phyloP scores from a whole-genome alignment of 257 asterid genomes.

The Prunella vulgaris region DNA sequence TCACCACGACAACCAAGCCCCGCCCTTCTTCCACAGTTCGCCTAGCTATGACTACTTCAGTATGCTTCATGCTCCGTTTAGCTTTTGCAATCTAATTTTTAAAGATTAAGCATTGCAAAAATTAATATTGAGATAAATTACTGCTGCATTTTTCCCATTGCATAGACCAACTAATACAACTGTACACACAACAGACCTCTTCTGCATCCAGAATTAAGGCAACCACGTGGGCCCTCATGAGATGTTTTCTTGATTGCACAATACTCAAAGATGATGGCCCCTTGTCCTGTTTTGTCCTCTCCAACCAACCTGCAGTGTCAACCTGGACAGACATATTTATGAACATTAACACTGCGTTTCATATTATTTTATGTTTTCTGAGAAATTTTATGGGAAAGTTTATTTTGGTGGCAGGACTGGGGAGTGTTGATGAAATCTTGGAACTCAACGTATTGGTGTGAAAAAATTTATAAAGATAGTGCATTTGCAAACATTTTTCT shows the following conservation, averaged over 20 bases:
- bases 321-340: constrained; percentile 48
- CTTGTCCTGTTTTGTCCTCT: constrained; percentile 85
- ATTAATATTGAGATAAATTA: background rate
- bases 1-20: constrained; percentile 79
- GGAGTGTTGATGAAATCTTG: background rate
- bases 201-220: constrained; percentile 94
- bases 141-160: background rate
- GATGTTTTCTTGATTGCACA: constrained; percentile 92
- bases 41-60: constrained; percentile 95
- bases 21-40: constrained; percentile 96
- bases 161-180: background rate
- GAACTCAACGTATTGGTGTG: too few species aligned
- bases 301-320: constrained; percentile 99
- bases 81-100: constrained; percentile 58
- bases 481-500: too few species aligned
- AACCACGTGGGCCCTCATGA: constrained; percentile 94
- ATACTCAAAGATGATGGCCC: constrained; percentile 93
- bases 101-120: constrained; percentile 8
- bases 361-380: background rate
- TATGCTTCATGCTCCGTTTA: constrained; percentile 84
- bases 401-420: background rate
- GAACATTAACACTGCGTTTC: background rate
- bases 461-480: too few species aligned
- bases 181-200: constrained; percentile 53
- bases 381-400: background rate